Evolutionary conservation across 768 basidiomycete species (phyloP).

Genomic region (Tricholoma saponaceum): DNA sequence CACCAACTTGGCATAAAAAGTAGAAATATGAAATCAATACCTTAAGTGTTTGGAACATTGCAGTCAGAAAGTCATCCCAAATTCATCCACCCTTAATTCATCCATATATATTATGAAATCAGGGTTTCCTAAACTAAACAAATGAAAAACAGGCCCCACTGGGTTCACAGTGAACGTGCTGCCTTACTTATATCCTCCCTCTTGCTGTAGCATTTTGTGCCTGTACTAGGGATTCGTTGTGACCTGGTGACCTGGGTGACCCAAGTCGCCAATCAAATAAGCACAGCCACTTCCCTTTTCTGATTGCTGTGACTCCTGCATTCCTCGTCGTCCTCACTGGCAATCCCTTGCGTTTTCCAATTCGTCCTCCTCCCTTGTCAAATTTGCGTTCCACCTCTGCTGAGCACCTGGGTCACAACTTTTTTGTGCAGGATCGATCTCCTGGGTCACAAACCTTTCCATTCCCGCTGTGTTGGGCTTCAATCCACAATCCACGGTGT

Average conservation of each 20-base stretch:
- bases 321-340: neutral
- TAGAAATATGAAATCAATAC: no score
- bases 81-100: no score
- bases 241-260: neutral
- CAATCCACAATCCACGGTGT: neutral
- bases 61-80: no score
- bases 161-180: no score
- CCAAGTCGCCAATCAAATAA: neutral
- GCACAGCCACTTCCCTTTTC: neutral
- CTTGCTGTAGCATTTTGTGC: no score
- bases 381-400: neutral
- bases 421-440: neutral
- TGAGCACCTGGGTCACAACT: neutral
- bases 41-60: no score
- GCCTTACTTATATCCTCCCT: no score
- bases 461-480: neutral
- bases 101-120: no score
- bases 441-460: neutral
- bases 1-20: no score
- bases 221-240: neutral
- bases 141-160: no score
- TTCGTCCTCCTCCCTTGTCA: neutral
- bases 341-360: neutral
- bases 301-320: neutral
- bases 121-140: no score